phyloP scores from a whole-genome alignment of 768 basidiomycete genomes.

The Mycena amicta region DNA sequence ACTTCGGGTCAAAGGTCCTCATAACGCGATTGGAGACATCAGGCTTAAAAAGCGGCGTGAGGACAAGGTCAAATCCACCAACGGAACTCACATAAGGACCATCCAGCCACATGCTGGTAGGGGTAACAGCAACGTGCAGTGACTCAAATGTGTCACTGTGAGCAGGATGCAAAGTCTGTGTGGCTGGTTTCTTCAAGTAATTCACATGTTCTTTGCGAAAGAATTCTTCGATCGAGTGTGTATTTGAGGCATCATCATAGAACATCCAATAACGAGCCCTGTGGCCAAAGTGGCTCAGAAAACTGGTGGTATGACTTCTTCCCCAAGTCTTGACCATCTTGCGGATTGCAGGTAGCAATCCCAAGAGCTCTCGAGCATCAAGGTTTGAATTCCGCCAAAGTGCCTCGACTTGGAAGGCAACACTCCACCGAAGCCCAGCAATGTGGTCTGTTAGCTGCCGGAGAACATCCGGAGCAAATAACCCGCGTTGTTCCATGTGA shows the following conservation, averaged over 20 bases:
- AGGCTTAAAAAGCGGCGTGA: constrained; percentile 49
- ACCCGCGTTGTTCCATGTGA: constrained; percentile 40
- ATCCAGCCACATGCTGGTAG: constrained; percentile 52
- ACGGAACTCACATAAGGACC: constrained; percentile 48
- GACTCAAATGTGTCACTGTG: constrained; percentile 44
- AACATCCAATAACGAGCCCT: constrained; percentile 31
- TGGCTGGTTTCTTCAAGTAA: constrained; percentile 22
- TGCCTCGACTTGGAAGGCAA: constrained; percentile 65
- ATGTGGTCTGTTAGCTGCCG: constrained; percentile 36
- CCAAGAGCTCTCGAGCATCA: constrained; percentile 55
- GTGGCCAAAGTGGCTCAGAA: constrained; percentile 45
- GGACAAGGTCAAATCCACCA: too few relatives aligned
- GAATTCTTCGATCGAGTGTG: constrained; percentile 31
- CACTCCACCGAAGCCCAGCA: constrained; percentile 42
- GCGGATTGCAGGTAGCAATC: constrained; percentile 39
- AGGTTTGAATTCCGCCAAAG: constrained; percentile 41
- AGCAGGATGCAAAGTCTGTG: constrained; percentile 29
- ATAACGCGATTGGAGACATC: constrained; percentile 60
- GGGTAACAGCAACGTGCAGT: constrained; percentile 53
- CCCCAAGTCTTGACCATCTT: constrained; percentile 33
- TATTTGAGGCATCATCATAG: constrained; percentile 25
- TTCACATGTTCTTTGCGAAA: constrained; percentile 32
- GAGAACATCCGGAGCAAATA: constrained; percentile 46
- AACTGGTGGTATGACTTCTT: constrained; percentile 35
- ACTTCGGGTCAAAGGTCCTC: constrained; percentile 44